Evolutionary conservation across 2,329 filamentous ascomycete species (phyloP), one percentile per base, ranked within the genome.

Genomic region (Colletotrichum salicis): DNA sequence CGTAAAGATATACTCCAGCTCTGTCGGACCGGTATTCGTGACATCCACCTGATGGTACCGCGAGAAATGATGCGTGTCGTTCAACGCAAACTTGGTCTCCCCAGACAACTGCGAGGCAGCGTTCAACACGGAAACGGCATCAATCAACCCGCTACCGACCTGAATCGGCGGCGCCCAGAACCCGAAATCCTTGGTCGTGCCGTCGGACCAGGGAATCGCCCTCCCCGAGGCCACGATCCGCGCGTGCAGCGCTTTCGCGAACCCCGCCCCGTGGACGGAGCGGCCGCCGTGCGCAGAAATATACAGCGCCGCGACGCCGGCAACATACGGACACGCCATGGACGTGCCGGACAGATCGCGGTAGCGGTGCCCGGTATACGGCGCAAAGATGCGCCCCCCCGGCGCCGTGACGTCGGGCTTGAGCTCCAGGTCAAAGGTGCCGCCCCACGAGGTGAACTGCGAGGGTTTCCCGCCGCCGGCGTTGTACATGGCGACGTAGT

Each of bases 301-400:
- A 72, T 84, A 86, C 15, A 87, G 75, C 8, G 84, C 85, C 2
- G 84, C 84, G 27, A 86, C 80, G 7, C 86, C 87, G 56, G 87
- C 86, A 37, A 88, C 81, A 71, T 88, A 87, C 1, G 87, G 87
- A 8, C 84, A 84, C 1, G 87, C 85, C 88, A 90, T 89, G 1
- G 86, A 88, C 0, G 88, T 90, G 54, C 88, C 88, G 41, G 83
- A 86, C 64, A 86, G 79, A 3, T 85, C 81, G 22, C 82, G 81
- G 73, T 88, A 90, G 15, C 73, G 74, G 37, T 80, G 79, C 24
- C 84, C 78, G 1, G 84, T 80, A 57, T 83, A 86, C 2, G 87
- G 88, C 61, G 85, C 87, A 68, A 87, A 80, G 61, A 90, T 87
- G 24, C 83, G 78, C 58, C 83, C 84, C 15, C 87, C 86, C 2